phyloP scores from a whole-genome alignment of 805 yeast species.

The Yamadazyma phyllophila region DNA sequence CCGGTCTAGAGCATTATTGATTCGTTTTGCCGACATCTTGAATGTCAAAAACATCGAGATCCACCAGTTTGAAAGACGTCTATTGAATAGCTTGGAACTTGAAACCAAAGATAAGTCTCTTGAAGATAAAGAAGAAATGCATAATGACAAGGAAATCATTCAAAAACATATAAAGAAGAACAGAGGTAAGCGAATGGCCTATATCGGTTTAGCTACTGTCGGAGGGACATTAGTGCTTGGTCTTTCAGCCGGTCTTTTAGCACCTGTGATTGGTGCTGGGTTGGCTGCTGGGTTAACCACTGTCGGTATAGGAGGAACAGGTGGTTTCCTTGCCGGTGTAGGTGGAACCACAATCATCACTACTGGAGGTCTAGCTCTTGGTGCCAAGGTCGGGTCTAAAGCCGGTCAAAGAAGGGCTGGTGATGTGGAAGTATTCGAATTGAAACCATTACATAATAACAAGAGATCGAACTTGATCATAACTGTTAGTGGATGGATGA shows the following conservation, averaged over 20 bases:
- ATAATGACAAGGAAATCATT: conserved; percentile 75
- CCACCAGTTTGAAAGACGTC: conserved; percentile 83
- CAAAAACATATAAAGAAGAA: conserved; percentile 67
- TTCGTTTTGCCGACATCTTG: conserved; percentile 62
- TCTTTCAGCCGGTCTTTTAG: conserved; percentile 88
- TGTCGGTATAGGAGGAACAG: conserved; percentile 90
- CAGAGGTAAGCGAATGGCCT: conserved; percentile 67
- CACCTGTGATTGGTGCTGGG: conserved; percentile 99
- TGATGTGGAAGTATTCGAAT: conserved; percentile 89
- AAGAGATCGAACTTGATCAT: conserved; percentile 82
- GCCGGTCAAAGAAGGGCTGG: conserved; percentile 90
- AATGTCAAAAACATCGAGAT: conserved; percentile 66
- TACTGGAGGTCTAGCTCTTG: conserved; percentile 84
- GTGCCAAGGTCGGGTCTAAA: conserved; percentile 81
- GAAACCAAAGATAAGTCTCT: conserved; percentile 50
- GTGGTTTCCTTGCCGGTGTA: conserved; percentile 90
- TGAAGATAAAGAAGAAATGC: conserved; percentile 68
- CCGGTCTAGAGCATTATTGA: conserved; percentile 77
- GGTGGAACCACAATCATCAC: conserved; percentile 96
- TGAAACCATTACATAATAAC: conserved; percentile 88
- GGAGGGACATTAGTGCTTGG: conserved; percentile 97
- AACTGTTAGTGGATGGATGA: conserved; percentile 98
- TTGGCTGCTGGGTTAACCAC: conserved; percentile 96
- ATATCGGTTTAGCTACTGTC: conserved; percentile 90
- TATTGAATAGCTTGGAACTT: conserved; percentile 86